Conservation (phyloP, 2,329 filamentous ascomycete genomes). For the Xylaria sp. region DNA sequence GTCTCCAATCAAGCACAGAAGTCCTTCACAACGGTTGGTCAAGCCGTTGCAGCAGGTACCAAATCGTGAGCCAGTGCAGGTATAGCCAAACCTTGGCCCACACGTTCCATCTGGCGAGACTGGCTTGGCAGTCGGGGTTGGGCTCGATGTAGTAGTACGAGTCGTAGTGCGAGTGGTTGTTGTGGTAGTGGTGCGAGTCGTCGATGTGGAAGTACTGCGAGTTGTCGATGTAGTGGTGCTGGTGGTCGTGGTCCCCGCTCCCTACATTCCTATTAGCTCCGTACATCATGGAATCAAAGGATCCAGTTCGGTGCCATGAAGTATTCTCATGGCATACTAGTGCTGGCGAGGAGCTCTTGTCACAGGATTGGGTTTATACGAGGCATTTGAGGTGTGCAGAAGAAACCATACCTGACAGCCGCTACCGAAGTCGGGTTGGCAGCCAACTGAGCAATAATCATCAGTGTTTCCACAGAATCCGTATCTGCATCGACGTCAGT, state of each 20-base stretch:
- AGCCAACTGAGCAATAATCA: slow-evolving; percentile 55
- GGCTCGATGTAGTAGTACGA: slow-evolving; percentile 28
- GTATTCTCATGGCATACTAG: neutral
- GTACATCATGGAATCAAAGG: neutral
- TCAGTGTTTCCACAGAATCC: slow-evolving; percentile 54
- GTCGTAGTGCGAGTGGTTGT: slow-evolving; percentile 40
- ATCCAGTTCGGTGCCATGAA: neutral
- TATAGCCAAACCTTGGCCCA: slow-evolving; percentile 38
- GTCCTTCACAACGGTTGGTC: slow-evolving; percentile 31
- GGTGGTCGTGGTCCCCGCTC: slow-evolving; percentile 5
- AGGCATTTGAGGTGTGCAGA: neutral
- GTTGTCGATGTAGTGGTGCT: slow-evolving; percentile 26
- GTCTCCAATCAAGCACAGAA: slow-evolving; percentile 40
- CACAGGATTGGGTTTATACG: neutral
- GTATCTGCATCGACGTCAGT: slow-evolving; percentile 39
- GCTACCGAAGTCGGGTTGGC: slow-evolving; percentile 52
- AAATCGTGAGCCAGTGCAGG: slow-evolving; percentile 37
- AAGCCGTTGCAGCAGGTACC: slow-evolving; percentile 40
- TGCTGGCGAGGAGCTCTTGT: neutral
- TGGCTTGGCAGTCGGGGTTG: slow-evolving; percentile 38
- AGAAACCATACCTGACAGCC: slow-evolving; percentile 45
- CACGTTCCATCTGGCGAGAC: slow-evolving; percentile 41
- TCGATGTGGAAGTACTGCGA: slow-evolving; percentile 38
- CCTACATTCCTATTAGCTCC: slow-evolving; percentile 10
- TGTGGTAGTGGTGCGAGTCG: slow-evolving; percentile 35